Percentiles rank a stretch among this genome's conserved stretches.
Evolutionary conservation across 1,139 yeast genomes (phyloP).

Genomic region (Blastobotrys capitulatus): DNA sequence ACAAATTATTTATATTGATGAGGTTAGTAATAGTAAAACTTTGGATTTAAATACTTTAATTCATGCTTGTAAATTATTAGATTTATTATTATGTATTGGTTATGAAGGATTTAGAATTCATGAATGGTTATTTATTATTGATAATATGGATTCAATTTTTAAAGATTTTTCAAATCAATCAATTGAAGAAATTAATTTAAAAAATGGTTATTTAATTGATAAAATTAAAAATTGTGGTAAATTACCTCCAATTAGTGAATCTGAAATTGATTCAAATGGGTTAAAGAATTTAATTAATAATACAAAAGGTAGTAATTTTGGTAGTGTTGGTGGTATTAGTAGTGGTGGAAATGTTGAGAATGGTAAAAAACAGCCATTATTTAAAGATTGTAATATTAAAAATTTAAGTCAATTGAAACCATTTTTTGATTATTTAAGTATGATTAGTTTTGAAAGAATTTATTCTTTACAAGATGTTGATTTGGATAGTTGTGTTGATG

Average conservation of each 20-base stretch:
- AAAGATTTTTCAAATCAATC: slow-evolving; percentile 17
- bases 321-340: background rate
- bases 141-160: slow-evolving; percentile 59
- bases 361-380: slow-evolving; percentile 11
- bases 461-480: slow-evolving; percentile 54
- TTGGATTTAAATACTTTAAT: slow-evolving; percentile 24
- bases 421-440: slow-evolving; percentile 67
- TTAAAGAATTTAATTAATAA: background rate
- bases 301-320: background rate
- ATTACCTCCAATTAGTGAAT: slow-evolving; percentile 3
- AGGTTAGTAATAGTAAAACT: slow-evolving; percentile 36
- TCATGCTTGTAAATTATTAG: slow-evolving; percentile 74
- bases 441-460: slow-evolving; percentile 65
- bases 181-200: too few relatives aligned
- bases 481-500: slow-evolving; percentile 36
- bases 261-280: background rate
- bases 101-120: slow-evolving; percentile 72
- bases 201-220: slow-evolving; percentile 1
- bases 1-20: slow-evolving; percentile 25
- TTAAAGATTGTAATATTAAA: slow-evolving; percentile 1
- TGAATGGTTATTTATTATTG: slow-evolving; percentile 83
- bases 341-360: background rate
- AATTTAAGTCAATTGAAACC: slow-evolving; percentile 49
- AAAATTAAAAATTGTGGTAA: slow-evolving; percentile 1
- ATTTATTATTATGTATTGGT: slow-evolving; percentile 58